Evolutionary conservation across 345 rosid species (phyloP), one percentile per base, ranked within the genome.

Genomic region (Eucalyptus albens): DNA sequence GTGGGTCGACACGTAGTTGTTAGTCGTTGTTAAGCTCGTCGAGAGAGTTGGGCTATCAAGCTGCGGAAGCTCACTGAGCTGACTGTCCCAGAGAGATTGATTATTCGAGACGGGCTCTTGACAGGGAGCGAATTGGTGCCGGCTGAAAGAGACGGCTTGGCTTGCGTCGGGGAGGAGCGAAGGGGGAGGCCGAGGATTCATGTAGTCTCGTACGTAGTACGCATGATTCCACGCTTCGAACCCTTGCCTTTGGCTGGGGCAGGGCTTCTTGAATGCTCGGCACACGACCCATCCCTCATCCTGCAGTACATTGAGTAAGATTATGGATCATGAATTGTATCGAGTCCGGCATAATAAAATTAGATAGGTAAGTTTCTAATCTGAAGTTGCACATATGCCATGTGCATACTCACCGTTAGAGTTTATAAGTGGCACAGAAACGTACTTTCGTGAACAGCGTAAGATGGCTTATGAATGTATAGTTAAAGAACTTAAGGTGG

Each of bases 221-320:
- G 88, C 91, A 87, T 94, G 94, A 89, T 92, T 94, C 97, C 97
- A 96, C 29, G 96, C 91, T 91, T 96, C 97, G 89, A 89, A 97
- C 27, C 96, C 95, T 87, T 92, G 97, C 89, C 96, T 96, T 50
- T 95, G 99, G 90, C 92, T 97, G 56, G 99, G 96, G 50, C 33
- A 91, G 4, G 99, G 98, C 94, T 97, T 97, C 93, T 91, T 94
- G 91, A 97, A 97, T 90, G 99, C 99, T 89, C 98, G 88, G 92
- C 99, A 97, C 6, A 97, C 99, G 55, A 96, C 99, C 99, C 99
- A 97, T 81, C 99, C 99, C 93, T 97, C 99, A 90, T 97, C 99
- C 99, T 97, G 96, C 87, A 93, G 83, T 86, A 67, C 47, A 77
- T 37, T 11, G 45, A 11, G 82, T 37, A 9, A 19, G 16, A 16